Conservation (phyloP, 108 stramenopile species). For the Nitzschia putrida region DNA sequence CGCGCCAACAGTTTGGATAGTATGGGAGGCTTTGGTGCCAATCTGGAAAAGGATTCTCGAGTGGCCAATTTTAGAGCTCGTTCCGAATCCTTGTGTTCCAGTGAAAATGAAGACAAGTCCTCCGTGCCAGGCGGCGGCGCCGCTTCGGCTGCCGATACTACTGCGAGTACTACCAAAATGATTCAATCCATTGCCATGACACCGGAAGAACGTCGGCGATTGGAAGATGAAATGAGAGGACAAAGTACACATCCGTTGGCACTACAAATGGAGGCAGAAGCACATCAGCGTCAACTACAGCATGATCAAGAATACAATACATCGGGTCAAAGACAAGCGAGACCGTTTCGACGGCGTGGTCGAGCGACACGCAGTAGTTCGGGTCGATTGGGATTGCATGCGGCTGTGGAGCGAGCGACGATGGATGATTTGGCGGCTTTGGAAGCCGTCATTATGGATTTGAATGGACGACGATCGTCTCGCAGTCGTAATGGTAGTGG, state of each 20-base stretch:
- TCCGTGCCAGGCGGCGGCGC: neutral
- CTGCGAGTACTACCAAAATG: constrained; percentile 7
- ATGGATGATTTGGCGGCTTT: constrained; percentile 73
- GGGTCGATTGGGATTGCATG: constrained; percentile 51
- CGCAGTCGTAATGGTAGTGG: neutral
- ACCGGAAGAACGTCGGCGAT: constrained; percentile 60
- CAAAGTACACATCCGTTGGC: constrained; percentile 72
- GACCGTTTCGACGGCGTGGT: neutral
- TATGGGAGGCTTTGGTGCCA: constrained; percentile 55
- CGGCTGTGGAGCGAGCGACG: constrained; percentile 37
- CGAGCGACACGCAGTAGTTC: constrained; percentile 1
- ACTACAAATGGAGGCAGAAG: constrained; percentile 60
- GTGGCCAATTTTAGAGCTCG: constrained; percentile 46
- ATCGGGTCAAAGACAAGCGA: neutral
- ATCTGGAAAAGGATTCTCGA: constrained; percentile 63
- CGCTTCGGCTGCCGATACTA: constrained; percentile 6
- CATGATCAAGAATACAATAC: constrained; percentile 59
- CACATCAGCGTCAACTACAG: constrained; percentile 62
- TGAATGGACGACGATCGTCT: neutral
- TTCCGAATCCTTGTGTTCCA: constrained; percentile 43
- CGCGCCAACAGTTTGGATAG: neutral
- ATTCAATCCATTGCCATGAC: constrained; percentile 62
- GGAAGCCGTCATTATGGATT: constrained; percentile 60
- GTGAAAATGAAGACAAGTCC: constrained; percentile 13
- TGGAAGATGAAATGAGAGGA: constrained; percentile 74